Evolutionary conservation across 306 rosid genomes (phyloP).

Genomic region (Gynostemma pentaphyllum): DNA sequence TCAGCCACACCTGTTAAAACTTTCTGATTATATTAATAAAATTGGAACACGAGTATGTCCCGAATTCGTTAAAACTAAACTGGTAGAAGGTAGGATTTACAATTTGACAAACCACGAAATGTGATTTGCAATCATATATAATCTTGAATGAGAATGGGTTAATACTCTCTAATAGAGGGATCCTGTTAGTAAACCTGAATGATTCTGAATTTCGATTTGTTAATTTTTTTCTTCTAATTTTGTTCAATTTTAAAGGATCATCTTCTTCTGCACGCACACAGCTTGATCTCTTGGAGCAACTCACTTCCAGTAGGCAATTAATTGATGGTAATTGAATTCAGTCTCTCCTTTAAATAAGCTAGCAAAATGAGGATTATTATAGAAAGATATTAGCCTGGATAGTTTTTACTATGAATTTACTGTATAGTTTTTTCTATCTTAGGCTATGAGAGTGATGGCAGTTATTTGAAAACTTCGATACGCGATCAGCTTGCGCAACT

Average conservation of each 20-base stretch:
- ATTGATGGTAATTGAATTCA: conserved; percentile 33
- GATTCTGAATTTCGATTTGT: neutral
- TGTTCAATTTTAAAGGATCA: conserved; percentile 31
- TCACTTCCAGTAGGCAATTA: conserved; percentile 56
- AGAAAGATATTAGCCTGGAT: neutral
- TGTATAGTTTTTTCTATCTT: neutral
- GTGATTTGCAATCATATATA: too few relatives aligned
- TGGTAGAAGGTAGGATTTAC: too few relatives aligned
- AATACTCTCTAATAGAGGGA: neutral
- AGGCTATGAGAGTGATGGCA: conserved; percentile 72
- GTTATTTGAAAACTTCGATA: conserved; percentile 30
- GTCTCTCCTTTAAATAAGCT: neutral
- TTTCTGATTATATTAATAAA: too few relatives aligned
- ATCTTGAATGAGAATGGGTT: too few relatives aligned
- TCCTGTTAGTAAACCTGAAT: neutral
- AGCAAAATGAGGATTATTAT: neutral
- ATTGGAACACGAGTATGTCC: too few relatives aligned
- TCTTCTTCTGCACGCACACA: conserved; percentile 64
- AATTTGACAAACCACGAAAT: too few relatives aligned
- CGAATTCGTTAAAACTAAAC: too few relatives aligned
- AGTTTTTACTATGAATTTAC: conserved; percentile 1
- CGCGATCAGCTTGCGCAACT: conserved; percentile 68
- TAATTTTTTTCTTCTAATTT: neutral
- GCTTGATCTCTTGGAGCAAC: conserved; percentile 86
- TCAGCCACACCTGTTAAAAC: too few relatives aligned